Conservation (phyloP, 2,329 filamentous ascomycete species). For the Trichophyton rubrum region DNA sequence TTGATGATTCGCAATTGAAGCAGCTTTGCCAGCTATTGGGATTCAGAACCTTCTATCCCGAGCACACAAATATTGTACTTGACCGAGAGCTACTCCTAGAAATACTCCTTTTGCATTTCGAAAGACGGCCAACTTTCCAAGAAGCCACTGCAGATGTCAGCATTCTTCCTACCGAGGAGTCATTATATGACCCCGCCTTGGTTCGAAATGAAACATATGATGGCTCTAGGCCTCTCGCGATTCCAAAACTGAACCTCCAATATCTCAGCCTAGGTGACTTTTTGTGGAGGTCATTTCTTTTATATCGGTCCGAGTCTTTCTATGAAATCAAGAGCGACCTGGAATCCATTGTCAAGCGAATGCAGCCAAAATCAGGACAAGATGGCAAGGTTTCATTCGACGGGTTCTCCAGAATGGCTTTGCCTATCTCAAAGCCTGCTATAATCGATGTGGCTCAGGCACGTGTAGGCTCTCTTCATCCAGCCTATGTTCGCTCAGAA, state of each 20-base stretch:
- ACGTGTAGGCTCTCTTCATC: slow-evolving; percentile 67
- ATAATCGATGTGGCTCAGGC: slow-evolving; percentile 77
- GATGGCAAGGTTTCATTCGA: slow-evolving; percentile 56
- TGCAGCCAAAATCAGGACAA: slow-evolving; percentile 56
- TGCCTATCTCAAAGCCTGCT: slow-evolving; percentile 72
- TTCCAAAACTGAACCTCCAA: slow-evolving; percentile 90
- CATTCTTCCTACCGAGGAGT: slow-evolving; percentile 68
- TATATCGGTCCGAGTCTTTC: slow-evolving; percentile 84
- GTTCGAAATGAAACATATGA: slow-evolving; percentile 76
- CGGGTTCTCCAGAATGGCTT: slow-evolving; percentile 82
- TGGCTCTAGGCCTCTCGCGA: slow-evolving; percentile 70
- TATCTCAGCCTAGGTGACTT: slow-evolving; percentile 94
- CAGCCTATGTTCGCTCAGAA: slow-evolving; percentile 77
- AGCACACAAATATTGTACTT: slow-evolving; percentile 54
- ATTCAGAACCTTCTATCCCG: slow-evolving; percentile 73
- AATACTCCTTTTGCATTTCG: slow-evolving; percentile 60
- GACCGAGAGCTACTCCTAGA: slow-evolving; percentile 44
- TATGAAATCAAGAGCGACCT: slow-evolving; percentile 89
- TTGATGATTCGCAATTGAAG: slow-evolving; percentile 63
- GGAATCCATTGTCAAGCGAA: slow-evolving; percentile 63
- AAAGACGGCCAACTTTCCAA: slow-evolving; percentile 69
- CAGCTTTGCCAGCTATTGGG: slow-evolving; percentile 58
- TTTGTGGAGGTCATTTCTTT: slow-evolving; percentile 81
- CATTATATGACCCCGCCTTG: slow-evolving; percentile 67
- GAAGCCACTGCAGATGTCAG: slow-evolving; percentile 59